Evolutionary conservation across 306 rosid species (phyloP).

Genomic region (Pyrus pyrifolia): DNA sequence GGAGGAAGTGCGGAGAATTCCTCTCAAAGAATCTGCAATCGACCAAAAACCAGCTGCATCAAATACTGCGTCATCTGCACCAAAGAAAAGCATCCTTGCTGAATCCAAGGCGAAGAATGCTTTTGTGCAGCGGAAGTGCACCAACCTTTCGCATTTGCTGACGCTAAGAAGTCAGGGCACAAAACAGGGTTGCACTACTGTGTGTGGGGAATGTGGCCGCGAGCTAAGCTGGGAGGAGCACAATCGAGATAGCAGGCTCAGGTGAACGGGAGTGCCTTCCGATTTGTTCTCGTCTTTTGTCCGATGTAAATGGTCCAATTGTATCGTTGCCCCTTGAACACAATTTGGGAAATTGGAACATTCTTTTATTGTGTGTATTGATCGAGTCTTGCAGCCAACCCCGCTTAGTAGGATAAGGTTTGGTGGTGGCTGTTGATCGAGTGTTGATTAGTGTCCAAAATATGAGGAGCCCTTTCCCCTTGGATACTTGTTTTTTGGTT

Average conservation of each 20-base stretch:
- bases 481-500: no score
- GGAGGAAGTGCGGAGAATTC: slow-evolving; percentile 84
- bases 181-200: slow-evolving; percentile 60
- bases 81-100: slow-evolving; percentile 16
- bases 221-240: slow-evolving; percentile 85
- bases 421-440: not conserved
- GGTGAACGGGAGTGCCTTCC: slow-evolving; percentile 8
- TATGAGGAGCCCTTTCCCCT: no score
- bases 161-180: slow-evolving; percentile 90
- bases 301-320: slow-evolving; percentile 5
- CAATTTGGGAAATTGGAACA: not conserved
- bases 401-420: no score
- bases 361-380: not conserved
- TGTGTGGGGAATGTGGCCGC: slow-evolving; percentile 90
- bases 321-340: slow-evolving; percentile 20
- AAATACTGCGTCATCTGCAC: slow-evolving; percentile 16
- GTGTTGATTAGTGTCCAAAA: not conserved
- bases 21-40: slow-evolving; percentile 38
- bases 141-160: slow-evolving; percentile 72
- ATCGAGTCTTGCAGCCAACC: not conserved
- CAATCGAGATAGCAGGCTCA: slow-evolving; percentile 31
- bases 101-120: slow-evolving; percentile 35
- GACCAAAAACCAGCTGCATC: slow-evolving; percentile 35
- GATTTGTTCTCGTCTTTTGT: not conserved
- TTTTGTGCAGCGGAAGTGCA: slow-evolving; percentile 56